Conservation (phyloP, 2,329 filamentous ascomycete genomes). For the Microdochium paspali region DNA sequence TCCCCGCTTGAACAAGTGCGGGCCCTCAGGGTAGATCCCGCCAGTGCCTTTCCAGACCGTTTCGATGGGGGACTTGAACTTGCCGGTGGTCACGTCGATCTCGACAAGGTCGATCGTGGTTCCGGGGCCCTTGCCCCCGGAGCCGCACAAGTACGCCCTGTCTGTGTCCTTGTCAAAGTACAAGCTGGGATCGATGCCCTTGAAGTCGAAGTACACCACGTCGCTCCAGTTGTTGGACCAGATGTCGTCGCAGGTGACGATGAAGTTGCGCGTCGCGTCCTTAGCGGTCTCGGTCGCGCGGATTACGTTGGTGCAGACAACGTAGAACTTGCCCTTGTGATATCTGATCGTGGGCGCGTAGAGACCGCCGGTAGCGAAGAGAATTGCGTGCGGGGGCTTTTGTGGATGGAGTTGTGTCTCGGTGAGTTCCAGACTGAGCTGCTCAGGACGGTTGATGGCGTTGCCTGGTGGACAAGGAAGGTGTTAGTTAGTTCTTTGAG, state of each 20-base stretch:
- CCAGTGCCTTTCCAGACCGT: conserved; percentile 20
- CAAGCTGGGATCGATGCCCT: conserved; percentile 5
- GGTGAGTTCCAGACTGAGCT: conserved; percentile 16
- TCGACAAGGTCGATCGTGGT: conserved; percentile 2
- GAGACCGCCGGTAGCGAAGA: conserved; percentile 17
- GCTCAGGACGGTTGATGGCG: conserved; percentile 24
- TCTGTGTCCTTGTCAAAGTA: conserved; percentile 7
- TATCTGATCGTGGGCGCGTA: conserved; percentile 22
- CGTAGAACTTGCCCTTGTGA: conserved; percentile 18
- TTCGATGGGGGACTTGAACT: conserved; percentile 1
- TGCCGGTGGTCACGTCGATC: conserved; percentile 4
- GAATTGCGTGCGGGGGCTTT: conserved; percentile 16
- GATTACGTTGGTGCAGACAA: conserved; percentile 22
- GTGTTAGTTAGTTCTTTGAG: neutral
- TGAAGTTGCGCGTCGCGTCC: conserved; percentile 24
- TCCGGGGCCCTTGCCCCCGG: conserved; percentile 1
- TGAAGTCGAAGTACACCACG: conserved; percentile 15
- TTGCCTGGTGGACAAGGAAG: conserved; percentile 13
- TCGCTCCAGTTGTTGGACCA: conserved; percentile 8
- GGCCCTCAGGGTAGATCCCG: conserved; percentile 24
- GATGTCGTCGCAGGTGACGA: conserved; percentile 12
- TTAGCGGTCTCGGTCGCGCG: conserved; percentile 27
- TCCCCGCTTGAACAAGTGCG: conserved; percentile 27
- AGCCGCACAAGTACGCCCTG: conserved; percentile 12
- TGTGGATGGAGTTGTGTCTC: neutral